These are phyloP conservation scores for Neofusicoccum sp. DNA, from an alignment of 2,329 filamentous ascomycete genomes.

Conservation along the genomic window DNA sequence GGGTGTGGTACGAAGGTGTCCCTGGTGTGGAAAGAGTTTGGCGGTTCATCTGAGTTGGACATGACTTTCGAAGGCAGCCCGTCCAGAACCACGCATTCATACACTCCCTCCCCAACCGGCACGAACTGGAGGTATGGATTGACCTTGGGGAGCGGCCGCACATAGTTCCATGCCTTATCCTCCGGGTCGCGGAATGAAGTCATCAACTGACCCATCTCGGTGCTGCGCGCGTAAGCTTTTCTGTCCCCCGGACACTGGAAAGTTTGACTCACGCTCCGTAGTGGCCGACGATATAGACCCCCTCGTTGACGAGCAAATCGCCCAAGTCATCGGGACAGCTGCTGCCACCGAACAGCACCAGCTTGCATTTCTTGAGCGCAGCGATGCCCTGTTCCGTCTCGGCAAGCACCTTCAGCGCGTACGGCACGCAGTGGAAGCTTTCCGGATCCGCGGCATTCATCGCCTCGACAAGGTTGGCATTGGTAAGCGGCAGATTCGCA, in stretches of 20 bases:
- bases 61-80: constrained; percentile 34
- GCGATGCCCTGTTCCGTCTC: constrained; percentile 60
- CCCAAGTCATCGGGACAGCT: constrained; percentile 63
- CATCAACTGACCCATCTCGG: constrained; percentile 65
- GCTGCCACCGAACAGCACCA: constrained; percentile 62
- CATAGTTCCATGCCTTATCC: constrained; percentile 64
- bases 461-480: constrained; percentile 49
- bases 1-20: constrained; percentile 53
- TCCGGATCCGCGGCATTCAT: constrained; percentile 49
- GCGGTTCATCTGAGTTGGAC: constrained; percentile 49
- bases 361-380: constrained; percentile 49
- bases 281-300: constrained; percentile 59
- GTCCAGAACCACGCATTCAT: constrained; percentile 30
- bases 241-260: no score
- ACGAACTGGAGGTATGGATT: constrained; percentile 34
- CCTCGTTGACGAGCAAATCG: constrained; percentile 53
- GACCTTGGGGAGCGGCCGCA: constrained; percentile 48
- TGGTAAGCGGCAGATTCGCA: constrained; percentile 58
- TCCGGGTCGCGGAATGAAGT: constrained; percentile 55
- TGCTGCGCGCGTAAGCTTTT: constrained; percentile 37
- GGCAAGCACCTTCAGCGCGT: constrained; percentile 64
- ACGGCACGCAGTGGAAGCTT: constrained; percentile 64
- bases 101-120: not conserved
- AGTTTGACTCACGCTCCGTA: constrained; percentile 55
- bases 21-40: constrained; percentile 50